Evolutionary conservation across 208 protist genomes (phyloP), one percentile per base, ranked within the genome.

Genomic region (Trypanosoma lewisi): DNA sequence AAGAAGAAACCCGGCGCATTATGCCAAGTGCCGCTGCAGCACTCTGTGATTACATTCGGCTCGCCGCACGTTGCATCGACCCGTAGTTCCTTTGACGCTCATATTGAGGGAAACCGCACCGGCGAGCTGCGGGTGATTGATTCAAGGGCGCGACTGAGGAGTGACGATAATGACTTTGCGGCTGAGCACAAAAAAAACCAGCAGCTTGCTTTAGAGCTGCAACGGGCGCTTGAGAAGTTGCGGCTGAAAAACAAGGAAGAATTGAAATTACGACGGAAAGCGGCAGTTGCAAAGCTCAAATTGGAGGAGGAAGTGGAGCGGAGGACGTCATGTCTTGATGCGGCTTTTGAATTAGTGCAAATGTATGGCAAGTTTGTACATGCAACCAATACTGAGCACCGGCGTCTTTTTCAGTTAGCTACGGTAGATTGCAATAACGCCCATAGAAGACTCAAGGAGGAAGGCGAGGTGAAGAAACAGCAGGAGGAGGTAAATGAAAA

Each of bases 31-130:
- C 27, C 61, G 2, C 28, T 67, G 17, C 70, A 55, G 11, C 63
- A 53, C 33, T 63, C 63, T n/a, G 58, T 77, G 30, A 73, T 82
- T 31, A 77, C 76, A 1, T 73, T 72, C 51, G 77, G 77, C 1
- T 63, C 72, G 3, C 50, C 61, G n/a, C 34, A 59, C 17, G 53
- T 12, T 19, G 37, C 17, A 19, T 25, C 8, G 33, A 57, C 14
- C 7, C 31, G 28, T 47, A 48, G 17, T 11, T 25, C 47, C 27
- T 63, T 65, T 45, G 31, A 14, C 27, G 16, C 19, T 21, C 53
- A 70, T 17, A 71, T 94, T 27, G 85, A 80, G 37, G 88, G 88
- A 0, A 72, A 75, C n/a, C 84, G 83, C 30, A 92, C 81, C 0
- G 88, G 88, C 8, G 80, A 89, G 62, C 78, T 82, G 58, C 75